A percentile compares a stretch with the other conserved stretches of the same genome.
Conservation (phyloP, 2,329 filamentous ascomycete genomes). For the Colletotrichum cuscutae region DNA sequence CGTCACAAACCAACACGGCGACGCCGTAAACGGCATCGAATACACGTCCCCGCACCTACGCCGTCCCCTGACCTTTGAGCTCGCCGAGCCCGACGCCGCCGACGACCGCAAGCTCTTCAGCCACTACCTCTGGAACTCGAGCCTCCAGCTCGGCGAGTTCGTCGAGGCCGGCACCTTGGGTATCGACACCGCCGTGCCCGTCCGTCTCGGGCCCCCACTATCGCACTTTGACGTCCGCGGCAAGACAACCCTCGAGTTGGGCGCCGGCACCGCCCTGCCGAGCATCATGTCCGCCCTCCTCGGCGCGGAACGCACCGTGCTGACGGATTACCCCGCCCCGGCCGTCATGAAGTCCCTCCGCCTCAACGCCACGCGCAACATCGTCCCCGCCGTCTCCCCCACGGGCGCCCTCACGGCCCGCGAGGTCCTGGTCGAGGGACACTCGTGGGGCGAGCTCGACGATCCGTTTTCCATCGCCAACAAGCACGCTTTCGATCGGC, state of each 20-base stretch:
- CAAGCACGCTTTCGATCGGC: slow-evolving; percentile 62
- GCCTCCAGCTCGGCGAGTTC: slow-evolving; percentile 64
- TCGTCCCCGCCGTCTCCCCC: slow-evolving; percentile 48
- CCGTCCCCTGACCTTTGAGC: slow-evolving; percentile 53
- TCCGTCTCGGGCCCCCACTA: slow-evolving; percentile 25
- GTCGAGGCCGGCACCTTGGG: slow-evolving; percentile 60
- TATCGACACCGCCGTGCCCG: slow-evolving; percentile 23
- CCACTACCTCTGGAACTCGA: slow-evolving; percentile 80
- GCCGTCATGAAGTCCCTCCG: slow-evolving; percentile 68
- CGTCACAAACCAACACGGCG: slow-evolving; percentile 73
- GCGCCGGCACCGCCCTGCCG: slow-evolving; percentile 70
- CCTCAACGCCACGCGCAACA: slow-evolving; percentile 66
- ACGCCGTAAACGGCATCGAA: slow-evolving; percentile 65
- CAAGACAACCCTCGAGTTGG: slow-evolving; percentile 70
- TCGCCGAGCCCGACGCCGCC: slow-evolving; percentile 61
- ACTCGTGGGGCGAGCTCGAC: slow-evolving; percentile 70
- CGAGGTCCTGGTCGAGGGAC: slow-evolving; percentile 63
- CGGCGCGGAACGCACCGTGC: slow-evolving; percentile 61
- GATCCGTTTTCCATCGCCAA: slow-evolving; percentile 42
- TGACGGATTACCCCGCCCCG: slow-evolving; percentile 75
- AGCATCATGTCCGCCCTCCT: slow-evolving; percentile 60
- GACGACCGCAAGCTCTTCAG: slow-evolving; percentile 71
- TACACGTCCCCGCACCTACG: slow-evolving; percentile 67
- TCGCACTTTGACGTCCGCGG: slow-evolving; percentile 59
- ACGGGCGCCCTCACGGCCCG: slow-evolving; percentile 37